phyloP scores from a whole-genome alignment of 2,329 filamentous ascomycete genomes.

The Exophiala sideris region DNA sequence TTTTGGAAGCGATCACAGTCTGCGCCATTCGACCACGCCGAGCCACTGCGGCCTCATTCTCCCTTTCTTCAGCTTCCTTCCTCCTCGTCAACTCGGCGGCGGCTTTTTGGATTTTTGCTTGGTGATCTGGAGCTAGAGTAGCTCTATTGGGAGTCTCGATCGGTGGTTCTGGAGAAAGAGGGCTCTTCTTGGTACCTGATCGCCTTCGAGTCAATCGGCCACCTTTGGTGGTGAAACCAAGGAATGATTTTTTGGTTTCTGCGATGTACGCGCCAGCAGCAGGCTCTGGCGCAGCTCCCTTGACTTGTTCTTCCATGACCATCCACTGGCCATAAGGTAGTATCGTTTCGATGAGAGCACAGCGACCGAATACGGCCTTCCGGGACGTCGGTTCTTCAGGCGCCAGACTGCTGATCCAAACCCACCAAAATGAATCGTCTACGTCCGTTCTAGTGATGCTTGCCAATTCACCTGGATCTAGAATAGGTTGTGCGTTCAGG shows the following conservation, averaged over 20 bases:
- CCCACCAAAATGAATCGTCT: slow-evolving; percentile 99
- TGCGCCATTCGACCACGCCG: slow-evolving; percentile 54
- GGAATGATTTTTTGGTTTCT: slow-evolving; percentile 85
- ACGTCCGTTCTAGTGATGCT: slow-evolving; percentile 83
- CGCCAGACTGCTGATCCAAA: slow-evolving; percentile 96
- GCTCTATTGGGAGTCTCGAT: slow-evolving; percentile 59
- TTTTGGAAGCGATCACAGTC: slow-evolving; percentile 61
- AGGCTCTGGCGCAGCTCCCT: slow-evolving; percentile 82
- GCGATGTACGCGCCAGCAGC: slow-evolving; percentile 84
- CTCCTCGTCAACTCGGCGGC: slow-evolving; percentile 76
- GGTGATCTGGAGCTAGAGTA: slow-evolving; percentile 84
- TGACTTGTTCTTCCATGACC: slow-evolving; percentile 93
- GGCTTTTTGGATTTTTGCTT: slow-evolving; percentile 87
- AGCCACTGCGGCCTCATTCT: slow-evolving; percentile 48
- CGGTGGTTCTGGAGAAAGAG: slow-evolving; percentile 50
- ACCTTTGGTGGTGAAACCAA: slow-evolving; percentile 73
- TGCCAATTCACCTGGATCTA: slow-evolving; percentile 90
- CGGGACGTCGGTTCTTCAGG: slow-evolving; percentile 80
- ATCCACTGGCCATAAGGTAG: slow-evolving; percentile 83
- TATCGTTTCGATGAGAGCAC: slow-evolving; percentile 83
- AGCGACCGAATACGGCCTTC: slow-evolving; percentile 91
- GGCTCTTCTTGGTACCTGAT: slow-evolving; percentile 62
- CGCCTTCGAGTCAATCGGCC: slow-evolving; percentile 67
- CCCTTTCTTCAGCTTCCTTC: slow-evolving; percentile 55
- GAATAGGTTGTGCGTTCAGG: slow-evolving; percentile 62